Conservation (phyloP, 2,329 filamentous ascomycete genomes). For the Fusarium pseudocircinatum region DNA sequence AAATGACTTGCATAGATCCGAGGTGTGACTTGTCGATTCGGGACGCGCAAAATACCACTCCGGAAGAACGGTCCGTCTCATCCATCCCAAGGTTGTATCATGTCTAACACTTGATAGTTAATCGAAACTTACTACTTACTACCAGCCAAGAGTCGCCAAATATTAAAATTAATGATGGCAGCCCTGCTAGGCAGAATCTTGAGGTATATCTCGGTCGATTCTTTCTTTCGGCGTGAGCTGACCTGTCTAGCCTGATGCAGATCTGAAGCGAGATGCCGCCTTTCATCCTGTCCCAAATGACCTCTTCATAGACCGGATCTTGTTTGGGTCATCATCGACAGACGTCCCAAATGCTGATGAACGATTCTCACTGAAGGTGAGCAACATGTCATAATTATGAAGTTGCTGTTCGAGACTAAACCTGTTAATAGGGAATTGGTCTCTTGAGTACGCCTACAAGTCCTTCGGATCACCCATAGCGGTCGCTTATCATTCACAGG, state of each 20-base stretch:
- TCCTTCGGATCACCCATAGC: too few species aligned
- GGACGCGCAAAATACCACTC: constrained; percentile 28
- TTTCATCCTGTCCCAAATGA: neutral
- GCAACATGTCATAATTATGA: neutral
- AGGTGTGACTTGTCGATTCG: constrained; percentile 21
- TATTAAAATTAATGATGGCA: neutral
- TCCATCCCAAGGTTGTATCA: neutral
- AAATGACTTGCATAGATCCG: constrained; percentile 16
- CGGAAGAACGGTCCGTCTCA: constrained; percentile 23
- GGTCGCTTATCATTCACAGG: neutral
- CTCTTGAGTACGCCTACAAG: constrained; percentile 15
- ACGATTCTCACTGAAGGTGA: constrained; percentile 25
- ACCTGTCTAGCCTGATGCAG: accelerated
- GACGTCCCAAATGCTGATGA: constrained; percentile 6
- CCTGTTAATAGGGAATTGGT: constrained; percentile 24
- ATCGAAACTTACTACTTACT: neutral
- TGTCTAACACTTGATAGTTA: neutral
- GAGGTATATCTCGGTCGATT: neutral
- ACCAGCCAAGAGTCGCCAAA: accelerated
- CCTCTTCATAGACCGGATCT: constrained; percentile 27
- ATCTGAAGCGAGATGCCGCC: neutral
- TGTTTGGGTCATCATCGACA: neutral
- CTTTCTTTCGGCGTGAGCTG: accelerated
- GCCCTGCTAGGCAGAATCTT: accelerated
- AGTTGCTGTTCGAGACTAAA: neutral